Evolutionary conservation across 129 eudicot genomes (phyloP), one percentile per base, ranked within the genome.

Genomic region (Helichrysum umbraculigerum): DNA sequence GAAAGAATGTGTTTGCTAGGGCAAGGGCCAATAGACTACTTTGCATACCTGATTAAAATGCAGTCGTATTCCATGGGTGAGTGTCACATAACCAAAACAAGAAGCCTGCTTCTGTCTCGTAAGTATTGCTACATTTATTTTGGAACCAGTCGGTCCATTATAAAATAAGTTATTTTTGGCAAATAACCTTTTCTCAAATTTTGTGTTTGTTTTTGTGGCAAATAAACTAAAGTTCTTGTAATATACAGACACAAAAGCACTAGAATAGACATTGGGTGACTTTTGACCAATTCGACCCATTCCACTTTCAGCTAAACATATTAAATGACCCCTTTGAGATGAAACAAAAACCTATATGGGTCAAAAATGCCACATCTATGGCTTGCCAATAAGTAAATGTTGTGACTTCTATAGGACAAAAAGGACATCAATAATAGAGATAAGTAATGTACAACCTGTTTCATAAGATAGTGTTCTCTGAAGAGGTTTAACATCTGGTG

Each of bases 21-120:
- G 98, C 97, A 77, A 94, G 97, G 32, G 96, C 98, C 80, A 94
- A 66, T 83, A 94, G 92, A 86, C 98, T 94, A 87, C 98, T 94
- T 76, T 94, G 98, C 98, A 94, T 94, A 66, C 98, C 98, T 93
- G 44, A 61, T 73, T n/a, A 14, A 20, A 21, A 29, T 4, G 21
- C 16, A 57, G 6, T 41, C 20, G 20, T 6, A 11, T 68, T 37
- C 51, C 19, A 51, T 17, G 57, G 58, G 28, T 20, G 22, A 76
- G 57, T 4, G 58, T 34, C 42, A 47, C 42, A 71, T 71, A 78
- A 62, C 52, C 20, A 61, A 6, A 44, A 67, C 15, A 65, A 5
- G 63, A n/a, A 12, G 64, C 12, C 25, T 17, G 21, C 29, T 22
- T 30, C 9, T 51, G 32, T 71, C 47, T 9, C 65, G 10, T 54